Evolutionary conservation across 1,284 basidiomycete species (phyloP).

Genomic region (Ceratobasidium sp.): DNA sequence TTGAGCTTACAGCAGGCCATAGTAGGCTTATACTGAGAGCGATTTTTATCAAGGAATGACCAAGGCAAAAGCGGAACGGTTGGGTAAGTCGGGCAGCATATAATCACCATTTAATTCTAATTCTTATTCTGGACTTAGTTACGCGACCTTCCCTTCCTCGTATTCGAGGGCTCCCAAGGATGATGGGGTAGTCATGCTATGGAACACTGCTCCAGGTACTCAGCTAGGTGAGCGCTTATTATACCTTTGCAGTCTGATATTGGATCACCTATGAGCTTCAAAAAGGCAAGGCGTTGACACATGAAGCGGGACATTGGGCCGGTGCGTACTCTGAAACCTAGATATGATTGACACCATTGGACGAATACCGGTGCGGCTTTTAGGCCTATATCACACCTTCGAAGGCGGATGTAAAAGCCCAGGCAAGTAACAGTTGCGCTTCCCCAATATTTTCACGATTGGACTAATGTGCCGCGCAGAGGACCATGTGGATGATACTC

Average conservation of each 20-base stretch:
- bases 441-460: not conserved
- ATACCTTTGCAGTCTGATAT: no score
- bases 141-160: slow-evolving; percentile 46
- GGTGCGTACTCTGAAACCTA: no score
- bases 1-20: no score
- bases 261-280: no score
- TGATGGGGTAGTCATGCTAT: slow-evolving; percentile 52
- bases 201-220: slow-evolving; percentile 46
- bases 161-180: slow-evolving; percentile 47
- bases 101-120: no score
- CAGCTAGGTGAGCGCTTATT: not conserved
- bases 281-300: no score
- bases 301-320: no score
- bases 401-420: slow-evolving; percentile 65
- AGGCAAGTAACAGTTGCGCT: not conserved
- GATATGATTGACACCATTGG: no score
- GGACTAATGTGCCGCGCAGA: not conserved
- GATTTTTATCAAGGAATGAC: no score
- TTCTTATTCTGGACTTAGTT: slow-evolving; percentile 39
- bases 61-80: no score
- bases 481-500: slow-evolving; percentile 21
- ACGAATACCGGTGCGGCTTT: slow-evolving; percentile 45
- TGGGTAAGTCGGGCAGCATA: no score
- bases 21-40: no score
- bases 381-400: slow-evolving; percentile 72